These are phyloP conservation scores for Aspergillus quadrilineatus DNA, from an alignment of 2,329 filamentous ascomycete species.

Conservation along the genomic window DNA sequence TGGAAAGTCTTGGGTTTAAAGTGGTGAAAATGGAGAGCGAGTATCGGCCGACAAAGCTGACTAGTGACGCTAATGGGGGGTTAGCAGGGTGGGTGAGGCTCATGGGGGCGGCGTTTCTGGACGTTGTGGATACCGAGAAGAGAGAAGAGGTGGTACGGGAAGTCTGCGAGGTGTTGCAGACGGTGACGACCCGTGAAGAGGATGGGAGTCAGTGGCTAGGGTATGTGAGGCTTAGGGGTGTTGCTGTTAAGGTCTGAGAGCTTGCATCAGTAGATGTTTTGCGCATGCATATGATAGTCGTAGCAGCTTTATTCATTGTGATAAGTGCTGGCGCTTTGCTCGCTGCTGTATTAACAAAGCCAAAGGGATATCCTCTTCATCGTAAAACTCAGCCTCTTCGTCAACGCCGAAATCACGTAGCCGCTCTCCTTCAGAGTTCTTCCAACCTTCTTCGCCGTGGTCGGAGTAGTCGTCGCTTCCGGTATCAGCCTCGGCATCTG, in stretches of 20 bases:
- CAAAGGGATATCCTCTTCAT: slow-evolving; percentile 61
- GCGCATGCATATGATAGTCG: too few relatives aligned
- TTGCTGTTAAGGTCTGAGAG: slow-evolving; percentile 35
- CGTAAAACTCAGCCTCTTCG: slow-evolving; percentile 64
- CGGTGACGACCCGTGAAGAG: slow-evolving; percentile 56
- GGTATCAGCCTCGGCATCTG: slow-evolving; percentile 17
- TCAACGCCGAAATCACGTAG: slow-evolving; percentile 65
- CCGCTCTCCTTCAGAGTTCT: slow-evolving; percentile 62
- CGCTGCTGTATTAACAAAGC: slow-evolving; percentile 52
- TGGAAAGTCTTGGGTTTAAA: slow-evolving; percentile 44
- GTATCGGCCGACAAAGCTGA: slow-evolving; percentile 61
- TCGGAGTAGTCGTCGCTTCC: slow-evolving; percentile 26
- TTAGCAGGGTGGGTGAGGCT: slow-evolving; percentile 66
- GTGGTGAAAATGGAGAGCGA: slow-evolving; percentile 60
- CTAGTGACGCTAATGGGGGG: slow-evolving; percentile 48
- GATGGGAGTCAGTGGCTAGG: slow-evolving; percentile 56
- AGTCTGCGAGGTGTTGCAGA: slow-evolving; percentile 55
- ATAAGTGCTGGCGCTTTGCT: slow-evolving; percentile 14
- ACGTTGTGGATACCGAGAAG: slow-evolving; percentile 48
- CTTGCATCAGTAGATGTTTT: not conserved
- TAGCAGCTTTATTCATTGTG: not conserved
- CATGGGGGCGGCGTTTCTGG: slow-evolving; percentile 61
- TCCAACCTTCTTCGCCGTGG: slow-evolving; percentile 61
- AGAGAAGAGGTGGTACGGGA: slow-evolving; percentile 57
- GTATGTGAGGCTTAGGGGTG: slow-evolving; percentile 47